phyloP scores from a whole-genome alignment of 2,329 filamentous ascomycete genomes.

The Cercospora sp. region DNA sequence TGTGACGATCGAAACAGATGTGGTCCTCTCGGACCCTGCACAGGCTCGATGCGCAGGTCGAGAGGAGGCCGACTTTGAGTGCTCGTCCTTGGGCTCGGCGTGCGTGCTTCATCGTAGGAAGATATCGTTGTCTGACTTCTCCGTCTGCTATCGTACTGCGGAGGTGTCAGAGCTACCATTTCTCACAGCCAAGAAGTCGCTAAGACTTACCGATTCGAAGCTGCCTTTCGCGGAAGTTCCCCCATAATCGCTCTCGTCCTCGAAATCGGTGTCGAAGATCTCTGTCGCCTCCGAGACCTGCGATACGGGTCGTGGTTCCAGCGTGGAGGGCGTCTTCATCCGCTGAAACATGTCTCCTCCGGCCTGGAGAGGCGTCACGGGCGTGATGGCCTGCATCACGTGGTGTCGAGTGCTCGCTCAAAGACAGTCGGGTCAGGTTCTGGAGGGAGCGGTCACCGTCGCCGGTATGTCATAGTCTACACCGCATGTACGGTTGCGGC shows the following conservation, averaged over 20 bases:
- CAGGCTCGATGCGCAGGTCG: slow-evolving; percentile 64
- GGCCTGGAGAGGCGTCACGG: slow-evolving; percentile 46
- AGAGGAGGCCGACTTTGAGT: slow-evolving; percentile 59
- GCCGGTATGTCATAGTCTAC: slow-evolving; percentile 28
- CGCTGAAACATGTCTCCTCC: slow-evolving; percentile 53
- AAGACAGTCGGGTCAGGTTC: slow-evolving; percentile 1
- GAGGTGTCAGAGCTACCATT: slow-evolving; percentile 21
- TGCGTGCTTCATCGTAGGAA: slow-evolving; percentile 79
- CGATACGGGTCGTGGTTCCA: slow-evolving; percentile 50
- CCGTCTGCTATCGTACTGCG: slow-evolving; percentile 54
- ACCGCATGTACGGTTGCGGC: slow-evolving; percentile 32
- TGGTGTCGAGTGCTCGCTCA: slow-evolving; percentile 9
- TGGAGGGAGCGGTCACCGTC: slow-evolving; percentile 21
- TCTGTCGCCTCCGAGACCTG: slow-evolving; percentile 69
- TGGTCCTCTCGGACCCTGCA: slow-evolving; percentile 79
- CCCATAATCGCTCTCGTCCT: slow-evolving; percentile 62
- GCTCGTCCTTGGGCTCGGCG: slow-evolving; percentile 63
- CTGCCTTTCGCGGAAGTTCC: slow-evolving; percentile 61
- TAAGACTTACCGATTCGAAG: slow-evolving; percentile 66
- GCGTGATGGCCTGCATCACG: slow-evolving; percentile 49
- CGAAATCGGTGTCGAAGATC: slow-evolving; percentile 74
- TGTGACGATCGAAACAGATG: slow-evolving; percentile 79
- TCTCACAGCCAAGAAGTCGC: neutral
- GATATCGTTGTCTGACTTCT: slow-evolving; percentile 84
- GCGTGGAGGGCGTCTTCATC: slow-evolving; percentile 57